Evolutionary conservation across 2,329 filamentous ascomycete species (phyloP).

Genomic region (Aureobasidium pullulans): DNA sequence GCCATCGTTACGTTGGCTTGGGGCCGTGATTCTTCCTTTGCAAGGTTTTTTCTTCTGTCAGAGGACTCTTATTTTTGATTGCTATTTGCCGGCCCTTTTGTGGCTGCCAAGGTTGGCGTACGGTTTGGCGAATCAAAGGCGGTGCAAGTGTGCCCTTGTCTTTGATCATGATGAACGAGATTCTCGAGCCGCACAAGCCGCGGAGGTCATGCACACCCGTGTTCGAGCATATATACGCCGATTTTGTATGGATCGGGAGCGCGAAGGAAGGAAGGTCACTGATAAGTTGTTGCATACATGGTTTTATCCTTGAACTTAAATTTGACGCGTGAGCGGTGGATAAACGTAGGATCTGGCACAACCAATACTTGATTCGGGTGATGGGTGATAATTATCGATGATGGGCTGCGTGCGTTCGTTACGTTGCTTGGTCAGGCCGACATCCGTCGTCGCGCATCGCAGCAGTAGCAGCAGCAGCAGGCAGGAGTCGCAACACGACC

Average conservation of each 20-base stretch:
- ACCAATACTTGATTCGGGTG: background rate
- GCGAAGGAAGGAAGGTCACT: constrained; percentile 7
- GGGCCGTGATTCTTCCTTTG: constrained; percentile 1
- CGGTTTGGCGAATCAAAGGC: constrained; percentile 6
- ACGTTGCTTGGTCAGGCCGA: constrained; percentile 3
- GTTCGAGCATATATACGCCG: constrained; percentile 10
- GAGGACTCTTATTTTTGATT: constrained; percentile 3
- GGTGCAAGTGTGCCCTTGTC: constrained; percentile 6
- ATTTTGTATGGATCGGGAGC: constrained; percentile 4
- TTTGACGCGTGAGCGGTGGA: constrained; percentile 8
- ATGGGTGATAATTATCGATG: background rate
- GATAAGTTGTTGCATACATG: constrained; percentile 12
- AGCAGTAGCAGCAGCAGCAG: background rate
- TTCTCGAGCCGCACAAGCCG: constrained; percentile 12
- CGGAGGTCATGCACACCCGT: constrained; percentile 11
- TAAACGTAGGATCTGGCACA: background rate
- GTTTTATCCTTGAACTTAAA: constrained; percentile 12
- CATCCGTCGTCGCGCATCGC: constrained; percentile 1
- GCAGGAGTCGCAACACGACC: background rate
- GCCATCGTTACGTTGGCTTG: constrained; percentile 12
- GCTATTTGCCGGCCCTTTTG: constrained; percentile 13
- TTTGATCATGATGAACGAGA: constrained; percentile 9
- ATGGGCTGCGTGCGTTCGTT: background rate
- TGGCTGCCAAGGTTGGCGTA: constrained; percentile 10
- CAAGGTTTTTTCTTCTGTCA: constrained; percentile 10